A percentile compares a stretch with the other conserved stretches of the same genome.
Evolutionary conservation across 2,329 filamentous ascomycete species (phyloP).

Genomic region (Aspergillus sp.): DNA sequence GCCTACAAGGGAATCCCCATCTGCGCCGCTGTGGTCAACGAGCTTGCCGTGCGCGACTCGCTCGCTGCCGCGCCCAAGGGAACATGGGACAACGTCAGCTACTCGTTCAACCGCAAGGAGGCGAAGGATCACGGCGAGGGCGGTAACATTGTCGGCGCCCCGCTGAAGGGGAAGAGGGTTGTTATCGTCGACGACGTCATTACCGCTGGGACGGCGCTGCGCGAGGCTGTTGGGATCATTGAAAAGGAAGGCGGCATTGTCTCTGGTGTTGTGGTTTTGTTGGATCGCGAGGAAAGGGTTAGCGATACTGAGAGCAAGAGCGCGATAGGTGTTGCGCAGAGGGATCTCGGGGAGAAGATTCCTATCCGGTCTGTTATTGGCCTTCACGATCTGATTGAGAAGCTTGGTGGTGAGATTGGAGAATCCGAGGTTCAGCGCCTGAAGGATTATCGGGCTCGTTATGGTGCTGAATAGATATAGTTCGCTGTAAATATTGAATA

Average conservation of each 20-base stretch:
- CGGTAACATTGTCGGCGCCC: slow-evolving; percentile 86
- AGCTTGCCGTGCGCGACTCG: slow-evolving; percentile 70
- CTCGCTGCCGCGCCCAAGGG: slow-evolving; percentile 44
- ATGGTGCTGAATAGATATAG: slow-evolving; percentile 33
- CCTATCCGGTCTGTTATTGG: slow-evolving; percentile 81
- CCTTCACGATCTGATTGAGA: slow-evolving; percentile 75
- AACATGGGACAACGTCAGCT: slow-evolving; percentile 72
- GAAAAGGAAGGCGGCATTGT: slow-evolving; percentile 81
- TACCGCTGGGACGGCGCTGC: slow-evolving; percentile 90
- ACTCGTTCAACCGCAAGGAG: slow-evolving; percentile 95
- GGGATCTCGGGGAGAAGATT: slow-evolving; percentile 69
- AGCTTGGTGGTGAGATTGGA: slow-evolving; percentile 62
- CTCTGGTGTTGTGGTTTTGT: slow-evolving; percentile 83
- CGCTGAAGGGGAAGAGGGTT: slow-evolving; percentile 81
- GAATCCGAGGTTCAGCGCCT: slow-evolving; percentile 66
- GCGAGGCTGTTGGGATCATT: slow-evolving; percentile 90
- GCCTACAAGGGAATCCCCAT: slow-evolving; percentile 98
- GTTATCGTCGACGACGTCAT: slow-evolving; percentile 97
- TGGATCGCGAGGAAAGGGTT: slow-evolving; percentile 52
- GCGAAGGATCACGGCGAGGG: slow-evolving; percentile 96
- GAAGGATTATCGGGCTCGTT: slow-evolving; percentile 66
- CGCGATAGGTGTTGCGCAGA: slow-evolving; percentile 62
- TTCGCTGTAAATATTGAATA: background rate
- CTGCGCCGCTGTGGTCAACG: slow-evolving; percentile 75
- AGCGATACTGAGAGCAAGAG: slow-evolving; percentile 53